Conservation (phyloP, 2,329 filamentous ascomycete species). For the Chaetoscypha palmicola region DNA sequence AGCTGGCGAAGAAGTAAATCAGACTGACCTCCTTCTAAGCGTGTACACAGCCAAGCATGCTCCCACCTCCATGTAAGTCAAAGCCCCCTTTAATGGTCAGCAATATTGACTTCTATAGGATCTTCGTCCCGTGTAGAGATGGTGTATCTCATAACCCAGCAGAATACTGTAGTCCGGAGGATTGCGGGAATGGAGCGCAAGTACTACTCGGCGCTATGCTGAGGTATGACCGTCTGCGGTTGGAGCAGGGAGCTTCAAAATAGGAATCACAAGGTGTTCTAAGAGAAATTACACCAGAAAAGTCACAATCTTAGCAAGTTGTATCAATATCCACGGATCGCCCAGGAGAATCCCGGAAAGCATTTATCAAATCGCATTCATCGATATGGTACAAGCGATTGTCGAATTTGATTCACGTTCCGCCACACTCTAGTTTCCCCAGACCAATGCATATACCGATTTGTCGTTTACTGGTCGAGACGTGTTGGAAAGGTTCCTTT, state of each 20-base stretch:
- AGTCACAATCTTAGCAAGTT: background rate
- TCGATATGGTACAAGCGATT: slow-evolving; percentile 29
- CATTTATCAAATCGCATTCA: slow-evolving; percentile 26
- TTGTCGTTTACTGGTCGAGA: slow-evolving; percentile 43
- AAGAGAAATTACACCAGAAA: slow-evolving; percentile 3
- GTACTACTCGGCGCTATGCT: slow-evolving; percentile 39
- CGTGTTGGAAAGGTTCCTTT: slow-evolving; percentile 61
- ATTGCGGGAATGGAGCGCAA: slow-evolving; percentile 50
- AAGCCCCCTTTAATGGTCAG: background rate
- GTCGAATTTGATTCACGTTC: slow-evolving; percentile 17
- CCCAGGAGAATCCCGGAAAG: background rate
- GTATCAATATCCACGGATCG: background rate
- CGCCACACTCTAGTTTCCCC: slow-evolving; percentile 5
- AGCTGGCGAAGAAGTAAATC: slow-evolving; percentile 30
- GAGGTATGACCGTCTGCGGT: slow-evolving; percentile 33
- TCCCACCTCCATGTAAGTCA: slow-evolving; percentile 53
- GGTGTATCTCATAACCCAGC: slow-evolving; percentile 58
- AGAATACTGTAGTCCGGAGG: slow-evolving; percentile 53
- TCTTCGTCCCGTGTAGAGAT: slow-evolving; percentile 57
- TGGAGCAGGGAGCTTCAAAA: slow-evolving; percentile 14
- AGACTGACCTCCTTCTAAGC: slow-evolving; percentile 32
- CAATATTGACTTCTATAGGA: slow-evolving; percentile 26
- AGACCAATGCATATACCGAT: background rate
- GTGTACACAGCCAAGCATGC: slow-evolving; percentile 52
- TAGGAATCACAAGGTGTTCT: too few species aligned